Evolutionary conservation across 495 filamentous ascomycete genomes (phyloP), one percentile per base, ranked within the genome.

Genomic region (Delitschia confertaspora): DNA sequence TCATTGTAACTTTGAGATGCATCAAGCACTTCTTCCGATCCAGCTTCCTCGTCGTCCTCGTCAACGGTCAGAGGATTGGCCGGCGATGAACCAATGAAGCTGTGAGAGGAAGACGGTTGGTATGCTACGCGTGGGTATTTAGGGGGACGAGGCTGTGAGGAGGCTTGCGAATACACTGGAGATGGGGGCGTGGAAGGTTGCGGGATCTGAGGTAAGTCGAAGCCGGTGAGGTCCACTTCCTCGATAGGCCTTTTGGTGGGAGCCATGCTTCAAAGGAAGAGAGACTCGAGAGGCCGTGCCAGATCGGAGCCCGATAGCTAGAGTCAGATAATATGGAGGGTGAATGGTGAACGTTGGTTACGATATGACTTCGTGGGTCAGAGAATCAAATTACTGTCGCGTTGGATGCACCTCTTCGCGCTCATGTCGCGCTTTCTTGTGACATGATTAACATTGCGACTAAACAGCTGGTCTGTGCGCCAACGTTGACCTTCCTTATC

Each of bases 41-140:
- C 53, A 25, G 52, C 53, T 3, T 50, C 46, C 11, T 51, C 38
- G 5, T 51, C 47, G 11, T 49, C 53, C 29, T 53, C 49, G 29
- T 38, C 38, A 21, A 56, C 38, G 3, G 39, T 21, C 9, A 47
- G n/a, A 1, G 53, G 42, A 4, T 43, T 7, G 11, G 42, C 29
- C 21, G 47, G 53, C 18, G 53, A 55, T 17, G 40, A 46, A 21
- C 42, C 53, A 26, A 2, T 11, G 42, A 26, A 4, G 19, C 33
- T n/a, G 38, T 16, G 29, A 47, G 33, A 29, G 29, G 17, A 9
- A 33, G 16, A 16, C 30, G 13, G 9, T 29, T n/a, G n/a, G 19
- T 41, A 38, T 6, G 24, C 37, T 5, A 20, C 14, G 17, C 47
- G 47, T 0, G 47, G 26, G 9, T 56, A 47, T 27, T 56, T 56